Base-by-base conservation (phyloP, 2,329 filamentous ascomycete species). In the Alternaria solani region DNA sequence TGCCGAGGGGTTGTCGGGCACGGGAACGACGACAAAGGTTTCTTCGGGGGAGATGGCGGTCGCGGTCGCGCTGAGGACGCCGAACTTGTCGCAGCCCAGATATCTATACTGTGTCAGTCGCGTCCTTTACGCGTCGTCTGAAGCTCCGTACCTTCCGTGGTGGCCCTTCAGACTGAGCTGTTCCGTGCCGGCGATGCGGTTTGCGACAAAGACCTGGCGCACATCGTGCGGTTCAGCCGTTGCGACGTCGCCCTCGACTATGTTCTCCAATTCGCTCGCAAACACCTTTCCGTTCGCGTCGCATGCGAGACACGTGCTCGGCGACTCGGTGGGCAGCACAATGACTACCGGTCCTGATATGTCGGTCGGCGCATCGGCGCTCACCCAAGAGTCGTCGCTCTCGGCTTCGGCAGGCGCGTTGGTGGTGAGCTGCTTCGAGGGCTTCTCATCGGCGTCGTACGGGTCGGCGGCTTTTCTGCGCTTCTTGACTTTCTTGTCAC, bases 141-240 rank as follows among this genome's bases (percentile, higher is more conserved):
- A n/a, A 7, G 4, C 32, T 59, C 16, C 65, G 4, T 60, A 94
- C 90, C 87, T 90, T 64, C 93, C 94, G 79, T 97, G 92, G 70
- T 94, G 91, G 0, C 93, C 92, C 80, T 97, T 97, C 78, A 99
- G 91, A 59, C 91, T 91, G 69, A 92, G 90, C 34, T 86, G 85
- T 65, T 96, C 92, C 1, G 91, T 94, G 4, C 94, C 94, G 0
- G 90, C 87, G 12, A 97, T 89, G 67, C 86, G 87, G 69, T 91
- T 96, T 61, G 92, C 93, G 66, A 98, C 88, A 92, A 94, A 99
- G 16, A 99, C 95, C 81, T 97, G 94, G 62, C 94, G 85, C 61
- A 98, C 94, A 77, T 98, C 94, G 78, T 97, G 94, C 51, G 95
- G 95, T 80, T 99, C 95, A 8, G 94, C 93, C 5, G 89, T 97